Percentiles rank a stretch among this genome's conserved stretches.
Evolutionary conservation across 352 stramenopile genomes (phyloP).

Genomic region (Elongisporangium undulatum): DNA sequence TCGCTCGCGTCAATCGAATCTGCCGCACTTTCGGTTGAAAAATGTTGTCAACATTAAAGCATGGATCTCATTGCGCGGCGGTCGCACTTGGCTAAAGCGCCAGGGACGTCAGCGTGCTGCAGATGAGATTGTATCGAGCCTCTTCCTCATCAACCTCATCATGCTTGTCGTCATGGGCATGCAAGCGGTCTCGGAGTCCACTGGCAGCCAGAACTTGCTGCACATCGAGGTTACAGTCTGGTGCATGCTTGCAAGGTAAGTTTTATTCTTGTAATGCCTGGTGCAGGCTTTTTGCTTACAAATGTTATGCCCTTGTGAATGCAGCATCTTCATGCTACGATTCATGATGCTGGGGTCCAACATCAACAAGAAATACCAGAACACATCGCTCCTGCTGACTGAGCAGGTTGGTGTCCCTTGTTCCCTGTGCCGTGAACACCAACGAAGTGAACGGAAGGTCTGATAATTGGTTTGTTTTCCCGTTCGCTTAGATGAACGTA

Average conservation of each 20-base stretch:
- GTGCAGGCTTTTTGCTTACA: background rate
- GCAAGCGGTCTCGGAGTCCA: constrained; percentile 68
- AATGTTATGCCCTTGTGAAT: constrained; percentile 8
- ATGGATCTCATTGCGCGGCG: constrained; percentile 85
- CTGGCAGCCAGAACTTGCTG: constrained; percentile 55
- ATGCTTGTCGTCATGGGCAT: constrained; percentile 84
- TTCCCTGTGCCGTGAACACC: background rate
- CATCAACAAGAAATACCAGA: constrained; percentile 91
- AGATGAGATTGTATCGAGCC: constrained; percentile 87
- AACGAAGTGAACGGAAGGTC: background rate
- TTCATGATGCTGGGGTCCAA: constrained; percentile 90
- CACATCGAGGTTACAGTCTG: constrained; percentile 86
- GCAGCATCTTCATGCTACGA: constrained; percentile 85
- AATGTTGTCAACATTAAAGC: constrained; percentile 90
- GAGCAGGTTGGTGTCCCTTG: constrained; percentile 60
- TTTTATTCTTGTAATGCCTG: constrained; percentile 2
- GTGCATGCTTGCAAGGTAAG: constrained; percentile 78
- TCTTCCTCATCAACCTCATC: constrained; percentile 85
- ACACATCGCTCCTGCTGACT: constrained; percentile 88
- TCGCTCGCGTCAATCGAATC: constrained; percentile 72
- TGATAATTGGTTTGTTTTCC: constrained; percentile 8
- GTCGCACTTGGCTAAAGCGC: constrained; percentile 85
- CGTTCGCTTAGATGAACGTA: constrained; percentile 68
- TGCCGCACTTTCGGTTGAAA: constrained; percentile 88
- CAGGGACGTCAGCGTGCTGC: constrained; percentile 80